Conservation (phyloP, 108 stramenopile genomes). For the Skeletonema grethae region DNA sequence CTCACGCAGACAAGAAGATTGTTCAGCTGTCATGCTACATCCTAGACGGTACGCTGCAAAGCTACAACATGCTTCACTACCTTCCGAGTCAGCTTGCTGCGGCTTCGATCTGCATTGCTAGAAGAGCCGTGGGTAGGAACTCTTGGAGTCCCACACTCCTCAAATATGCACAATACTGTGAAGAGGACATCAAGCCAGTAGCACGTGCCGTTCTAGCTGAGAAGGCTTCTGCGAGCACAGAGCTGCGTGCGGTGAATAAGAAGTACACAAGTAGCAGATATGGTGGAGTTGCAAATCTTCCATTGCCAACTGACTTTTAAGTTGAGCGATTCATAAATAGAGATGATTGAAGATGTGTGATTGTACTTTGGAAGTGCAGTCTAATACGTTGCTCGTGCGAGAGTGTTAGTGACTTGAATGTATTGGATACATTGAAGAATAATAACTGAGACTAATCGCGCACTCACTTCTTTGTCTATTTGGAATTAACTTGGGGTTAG, state of each 20-base stretch:
- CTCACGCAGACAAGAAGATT: slow-evolving; percentile 82
- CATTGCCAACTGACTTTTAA: slow-evolving; percentile 48
- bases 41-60: slow-evolving; percentile 89
- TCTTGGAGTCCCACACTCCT: slow-evolving; percentile 89
- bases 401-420: neutral
- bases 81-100: slow-evolving; percentile 90
- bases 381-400: neutral
- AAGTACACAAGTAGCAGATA: slow-evolving; percentile 71
- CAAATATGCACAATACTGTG: slow-evolving; percentile 78
- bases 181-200: slow-evolving; percentile 78
- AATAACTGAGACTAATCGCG: too few species aligned
- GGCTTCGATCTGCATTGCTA: slow-evolving; percentile 86
- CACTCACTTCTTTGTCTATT: too few species aligned
- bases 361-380: slow-evolving; percentile 5
- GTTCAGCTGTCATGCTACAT: slow-evolving; percentile 87
- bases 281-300: slow-evolving; percentile 59
- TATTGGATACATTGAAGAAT: neutral
- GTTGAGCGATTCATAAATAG: neutral
- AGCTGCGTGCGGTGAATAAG: slow-evolving; percentile 68
- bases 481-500: neutral
- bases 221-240: slow-evolving; percentile 41
- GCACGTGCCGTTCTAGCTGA: slow-evolving; percentile 61
- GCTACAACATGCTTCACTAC: slow-evolving; percentile 81
- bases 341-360: neutral
- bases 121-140: slow-evolving; percentile 68